A percentile compares a stretch with the other conserved stretches of the same genome.
Evolutionary conservation across 148 eudicot species (phyloP).

Genomic region (Arctostaphylos glauca): DNA sequence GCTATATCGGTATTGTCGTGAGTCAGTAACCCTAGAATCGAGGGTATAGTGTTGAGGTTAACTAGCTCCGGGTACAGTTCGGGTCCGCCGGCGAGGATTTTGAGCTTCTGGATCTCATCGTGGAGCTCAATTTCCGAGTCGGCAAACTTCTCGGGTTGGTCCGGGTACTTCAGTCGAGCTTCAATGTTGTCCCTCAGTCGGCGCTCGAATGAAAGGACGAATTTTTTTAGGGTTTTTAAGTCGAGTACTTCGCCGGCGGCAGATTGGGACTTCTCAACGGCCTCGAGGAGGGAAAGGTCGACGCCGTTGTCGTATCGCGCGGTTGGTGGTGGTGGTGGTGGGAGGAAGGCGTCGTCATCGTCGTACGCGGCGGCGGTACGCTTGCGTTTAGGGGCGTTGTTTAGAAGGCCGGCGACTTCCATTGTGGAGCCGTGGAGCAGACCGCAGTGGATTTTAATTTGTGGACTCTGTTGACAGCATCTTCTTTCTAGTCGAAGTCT

Average conservation of each 20-base stretch:
- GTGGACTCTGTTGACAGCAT: too few relatives aligned
- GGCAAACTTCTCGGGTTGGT: conserved; percentile 85
- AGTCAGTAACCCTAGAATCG: conserved; percentile 52
- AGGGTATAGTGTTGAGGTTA: conserved; percentile 51
- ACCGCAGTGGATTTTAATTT: too few relatives aligned
- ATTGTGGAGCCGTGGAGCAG: conserved; percentile 4
- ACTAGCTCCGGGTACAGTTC: conserved; percentile 85
- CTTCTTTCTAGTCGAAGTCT: too few relatives aligned
- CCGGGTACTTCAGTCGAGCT: conserved; percentile 85
- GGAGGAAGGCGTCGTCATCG: conserved; percentile 8
- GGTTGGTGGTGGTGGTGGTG: conserved; percentile 26
- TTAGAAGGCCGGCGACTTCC: conserved; percentile 35
- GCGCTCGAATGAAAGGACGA: conserved; percentile 84
- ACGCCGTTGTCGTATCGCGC: conserved; percentile 27
- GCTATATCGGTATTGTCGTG: conserved; percentile 90
- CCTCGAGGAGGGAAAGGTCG: conserved; percentile 87
- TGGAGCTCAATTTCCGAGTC: conserved; percentile 93
- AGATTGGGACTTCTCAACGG: conserved; percentile 64
- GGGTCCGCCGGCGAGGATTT: conserved; percentile 73
- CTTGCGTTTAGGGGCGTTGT: conserved; percentile 44
- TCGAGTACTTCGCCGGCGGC: conserved; percentile 70
- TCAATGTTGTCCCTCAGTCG: conserved; percentile 89
- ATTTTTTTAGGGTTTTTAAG: conserved; percentile 77
- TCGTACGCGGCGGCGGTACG: conserved; percentile 23
- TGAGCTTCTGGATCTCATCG: conserved; percentile 82